Evolutionary conservation across 1,284 basidiomycete genomes (phyloP).

Genomic region (Ceratobasidium sp.): DNA sequence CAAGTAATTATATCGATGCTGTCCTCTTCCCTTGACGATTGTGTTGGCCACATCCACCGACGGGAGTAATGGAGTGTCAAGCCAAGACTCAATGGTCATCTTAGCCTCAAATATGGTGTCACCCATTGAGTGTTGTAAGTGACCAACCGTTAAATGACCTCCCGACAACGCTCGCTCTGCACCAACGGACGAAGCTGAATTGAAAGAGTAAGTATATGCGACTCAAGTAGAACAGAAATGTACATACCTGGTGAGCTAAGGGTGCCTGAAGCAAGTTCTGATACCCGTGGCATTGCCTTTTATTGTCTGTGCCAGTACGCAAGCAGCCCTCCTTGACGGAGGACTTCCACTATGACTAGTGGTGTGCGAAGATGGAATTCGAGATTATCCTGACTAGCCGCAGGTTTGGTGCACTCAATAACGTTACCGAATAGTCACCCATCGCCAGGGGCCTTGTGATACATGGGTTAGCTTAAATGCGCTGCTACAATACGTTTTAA

Average conservation of each 20-base stretch:
- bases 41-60: conserved; percentile 5
- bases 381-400: too few species aligned
- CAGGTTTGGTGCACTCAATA: too few species aligned
- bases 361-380: too few species aligned
- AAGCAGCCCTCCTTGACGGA: background rate
- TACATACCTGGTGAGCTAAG: conserved; percentile 30
- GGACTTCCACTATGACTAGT: background rate
- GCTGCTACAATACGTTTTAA: too few species aligned
- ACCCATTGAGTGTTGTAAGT: conserved; percentile 20
- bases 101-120: conserved; percentile 22
- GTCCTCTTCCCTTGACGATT: background rate
- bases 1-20: background rate
- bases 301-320: background rate
- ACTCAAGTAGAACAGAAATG: too few species aligned
- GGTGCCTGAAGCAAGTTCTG: background rate
- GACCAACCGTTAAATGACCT: conserved; percentile 12
- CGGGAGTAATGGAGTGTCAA: conserved; percentile 2
- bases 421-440: too few species aligned
- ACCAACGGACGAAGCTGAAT: background rate
- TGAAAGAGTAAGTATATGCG: background rate
- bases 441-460: too few species aligned
- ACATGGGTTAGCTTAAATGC: too few species aligned
- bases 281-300: background rate
- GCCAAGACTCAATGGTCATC: conserved; percentile 26
- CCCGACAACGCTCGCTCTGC: conserved; percentile 19